These are phyloP conservation scores for Colletotrichum sublineola DNA, from an alignment of 2,329 filamentous ascomycete species.

Conservation along the genomic window DNA sequence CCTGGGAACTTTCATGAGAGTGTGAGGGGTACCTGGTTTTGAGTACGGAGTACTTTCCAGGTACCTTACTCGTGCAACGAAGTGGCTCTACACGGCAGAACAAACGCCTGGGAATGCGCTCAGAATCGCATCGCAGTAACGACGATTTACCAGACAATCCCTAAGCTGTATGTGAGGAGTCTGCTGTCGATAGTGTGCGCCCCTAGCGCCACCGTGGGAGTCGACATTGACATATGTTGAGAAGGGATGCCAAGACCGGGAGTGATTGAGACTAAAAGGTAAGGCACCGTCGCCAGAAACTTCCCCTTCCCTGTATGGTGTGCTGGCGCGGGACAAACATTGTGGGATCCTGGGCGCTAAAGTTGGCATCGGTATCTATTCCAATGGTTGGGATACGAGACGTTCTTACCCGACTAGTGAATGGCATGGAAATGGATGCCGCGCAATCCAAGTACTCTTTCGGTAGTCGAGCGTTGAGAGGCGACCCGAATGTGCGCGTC, in stretches of 20 bases:
- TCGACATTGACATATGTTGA: not conserved
- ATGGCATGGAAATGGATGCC: constrained; percentile 7
- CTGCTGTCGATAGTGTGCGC: not conserved
- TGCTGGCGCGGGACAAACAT: constrained; percentile 17
- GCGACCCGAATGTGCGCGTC: constrained; percentile 19
- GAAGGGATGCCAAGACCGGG: constrained; percentile 22
- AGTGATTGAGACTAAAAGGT: constrained; percentile 25
- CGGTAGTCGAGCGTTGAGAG: constrained; percentile 16
- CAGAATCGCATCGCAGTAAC: not conserved
- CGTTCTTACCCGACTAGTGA: not conserved
- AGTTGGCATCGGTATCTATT: constrained; percentile 7
- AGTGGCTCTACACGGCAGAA: not conserved
- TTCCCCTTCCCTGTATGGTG: constrained; percentile 16
- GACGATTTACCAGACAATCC: not conserved
- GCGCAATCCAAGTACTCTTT: constrained; percentile 19
- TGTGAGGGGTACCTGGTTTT: constrained; percentile 20
- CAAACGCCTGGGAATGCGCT: not conserved
- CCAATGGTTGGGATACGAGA: not conserved
- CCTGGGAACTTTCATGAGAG: constrained; percentile 34
- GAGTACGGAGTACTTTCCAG: not conserved
- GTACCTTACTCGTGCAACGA: not conserved
- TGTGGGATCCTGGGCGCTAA: constrained; percentile 5
- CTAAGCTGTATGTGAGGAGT: not conserved
- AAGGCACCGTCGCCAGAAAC: constrained; percentile 30
- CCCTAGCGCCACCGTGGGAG: not conserved